phyloP scores from a whole-genome alignment of 2,329 filamentous ascomycete genomes.

The Botrytis deweyae region DNA sequence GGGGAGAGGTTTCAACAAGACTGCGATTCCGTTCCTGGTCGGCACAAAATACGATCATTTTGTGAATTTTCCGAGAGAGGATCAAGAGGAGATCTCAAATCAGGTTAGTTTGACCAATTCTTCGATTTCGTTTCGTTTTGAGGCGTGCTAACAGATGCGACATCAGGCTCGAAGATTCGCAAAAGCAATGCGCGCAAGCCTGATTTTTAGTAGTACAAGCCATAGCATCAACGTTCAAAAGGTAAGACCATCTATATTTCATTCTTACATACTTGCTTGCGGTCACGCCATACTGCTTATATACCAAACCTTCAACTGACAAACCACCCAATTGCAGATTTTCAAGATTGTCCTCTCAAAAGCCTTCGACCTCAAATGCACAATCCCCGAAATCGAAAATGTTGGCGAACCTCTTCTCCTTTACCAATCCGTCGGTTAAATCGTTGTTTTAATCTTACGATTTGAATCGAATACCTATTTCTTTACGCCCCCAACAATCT shows the following conservation, averaged over 20 bases:
- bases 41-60: slow-evolving; percentile 99
- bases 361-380: slow-evolving; percentile 97
- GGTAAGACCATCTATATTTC: slow-evolving; percentile 50
- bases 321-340: slow-evolving; percentile 61
- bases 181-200: slow-evolving; percentile 94
- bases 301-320: slow-evolving; percentile 13
- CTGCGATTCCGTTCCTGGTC: slow-evolving; percentile 95
- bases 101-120: slow-evolving; percentile 58
- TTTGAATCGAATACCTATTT: background rate
- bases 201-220: slow-evolving; percentile 98
- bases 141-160: slow-evolving; percentile 16
- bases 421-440: slow-evolving; percentile 62
- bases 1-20: slow-evolving; percentile 98
- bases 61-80: slow-evolving; percentile 95
- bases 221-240: slow-evolving; percentile 99
- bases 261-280: background rate
- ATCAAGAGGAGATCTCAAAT: slow-evolving; percentile 97
- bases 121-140: background rate
- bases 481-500: background rate
- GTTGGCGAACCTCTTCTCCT: slow-evolving; percentile 92
- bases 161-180: slow-evolving; percentile 85
- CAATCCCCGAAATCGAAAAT: slow-evolving; percentile 98
- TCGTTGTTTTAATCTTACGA: background rate
- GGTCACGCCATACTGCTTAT: background rate
- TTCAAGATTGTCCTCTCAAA: slow-evolving; percentile 99